These are phyloP conservation scores for Alternaria brassicicola DNA, from an alignment of 2,329 filamentous ascomycete species.

Conservation along the genomic window DNA sequence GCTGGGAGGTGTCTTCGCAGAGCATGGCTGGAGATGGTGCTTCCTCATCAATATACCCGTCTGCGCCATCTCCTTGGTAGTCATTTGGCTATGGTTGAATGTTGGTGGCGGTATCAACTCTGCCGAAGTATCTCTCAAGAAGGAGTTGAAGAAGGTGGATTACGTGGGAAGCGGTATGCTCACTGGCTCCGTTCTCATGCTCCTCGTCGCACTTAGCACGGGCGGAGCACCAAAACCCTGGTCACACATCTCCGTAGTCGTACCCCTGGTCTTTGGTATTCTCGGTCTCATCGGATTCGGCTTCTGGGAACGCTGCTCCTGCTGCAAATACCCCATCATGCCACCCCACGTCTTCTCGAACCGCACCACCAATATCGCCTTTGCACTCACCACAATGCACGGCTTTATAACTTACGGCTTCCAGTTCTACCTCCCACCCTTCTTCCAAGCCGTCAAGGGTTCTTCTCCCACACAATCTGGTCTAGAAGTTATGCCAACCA, in stretches of 20 bases:
- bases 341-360: conserved; percentile 54
- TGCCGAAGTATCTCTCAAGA: conserved; percentile 14
- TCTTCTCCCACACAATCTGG: conserved; percentile 31
- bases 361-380: conserved; percentile 48
- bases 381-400: conserved; percentile 42
- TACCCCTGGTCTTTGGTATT: conserved; percentile 54
- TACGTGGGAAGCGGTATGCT: conserved; percentile 54
- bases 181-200: conserved; percentile 47
- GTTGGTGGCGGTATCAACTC: conserved; percentile 25
- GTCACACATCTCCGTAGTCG: conserved; percentile 49
- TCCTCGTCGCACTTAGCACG: conserved; percentile 55
- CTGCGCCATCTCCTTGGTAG: conserved; percentile 30
- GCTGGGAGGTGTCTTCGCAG: conserved; percentile 41
- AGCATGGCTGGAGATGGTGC: conserved; percentile 54
- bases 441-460: conserved; percentile 38
- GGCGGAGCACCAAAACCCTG: conserved; percentile 54
- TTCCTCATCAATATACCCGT: conserved; percentile 51
- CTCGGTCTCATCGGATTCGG: conserved; percentile 49
- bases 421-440: conserved; percentile 36
- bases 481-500: conserved; percentile 37
- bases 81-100: conserved; percentile 43
- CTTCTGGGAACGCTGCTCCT: conserved; percentile 48
- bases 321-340: conserved; percentile 46
- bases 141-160: conserved; percentile 46
- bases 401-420: conserved; percentile 37